A percentile compares a stretch with the other conserved stretches of the same genome.
Conservation (phyloP, 1,284 basidiomycete species). For the Puccinia hordei region DNA sequence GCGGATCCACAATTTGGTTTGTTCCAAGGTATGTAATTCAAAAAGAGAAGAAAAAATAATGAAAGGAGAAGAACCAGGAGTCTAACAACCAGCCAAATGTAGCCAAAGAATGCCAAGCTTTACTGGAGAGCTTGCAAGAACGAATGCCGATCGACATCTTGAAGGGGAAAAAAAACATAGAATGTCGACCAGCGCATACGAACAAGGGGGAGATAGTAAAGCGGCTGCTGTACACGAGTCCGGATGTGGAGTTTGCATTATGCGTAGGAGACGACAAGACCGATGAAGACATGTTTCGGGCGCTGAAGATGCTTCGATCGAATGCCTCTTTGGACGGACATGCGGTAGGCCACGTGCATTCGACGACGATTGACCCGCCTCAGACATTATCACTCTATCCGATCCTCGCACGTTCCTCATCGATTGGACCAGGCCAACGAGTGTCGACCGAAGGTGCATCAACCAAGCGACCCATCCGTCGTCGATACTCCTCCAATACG, state of each 20-base stretch:
- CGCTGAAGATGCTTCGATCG: conserved; percentile 62
- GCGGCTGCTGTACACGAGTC: conserved; percentile 34
- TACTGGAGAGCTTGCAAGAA: conserved; percentile 76
- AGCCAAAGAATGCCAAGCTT: conserved; percentile 85
- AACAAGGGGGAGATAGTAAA: conserved; percentile 63
- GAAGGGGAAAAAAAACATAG: conserved; percentile 91
- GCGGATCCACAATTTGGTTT: conserved; percentile 90
- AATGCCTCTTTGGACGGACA: conserved; percentile 26
- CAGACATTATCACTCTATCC: conserved; percentile 37
- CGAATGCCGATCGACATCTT: conserved; percentile 60
- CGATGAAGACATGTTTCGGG: conserved; percentile 95
- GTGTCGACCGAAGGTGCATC: not conserved
- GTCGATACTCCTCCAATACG: conserved; percentile 36
- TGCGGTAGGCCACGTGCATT: conserved; percentile 1
- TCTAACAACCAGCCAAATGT: no score
- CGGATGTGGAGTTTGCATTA: conserved; percentile 44
- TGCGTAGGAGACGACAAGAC: conserved; percentile 57
- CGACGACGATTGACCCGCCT: conserved; percentile 38
- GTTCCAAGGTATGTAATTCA: conserved; percentile 55
- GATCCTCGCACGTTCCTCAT: conserved; percentile 17
- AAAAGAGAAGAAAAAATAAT: no score
- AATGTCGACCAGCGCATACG: conserved; percentile 89
- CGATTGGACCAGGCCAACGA: not conserved
- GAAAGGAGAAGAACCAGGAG: no score
- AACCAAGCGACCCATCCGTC: not conserved